A percentile compares a stretch with the other conserved stretches of the same genome.
phyloP scores from a whole-genome alignment of 441 rosid genomes.

The Gossypium trilobum region DNA sequence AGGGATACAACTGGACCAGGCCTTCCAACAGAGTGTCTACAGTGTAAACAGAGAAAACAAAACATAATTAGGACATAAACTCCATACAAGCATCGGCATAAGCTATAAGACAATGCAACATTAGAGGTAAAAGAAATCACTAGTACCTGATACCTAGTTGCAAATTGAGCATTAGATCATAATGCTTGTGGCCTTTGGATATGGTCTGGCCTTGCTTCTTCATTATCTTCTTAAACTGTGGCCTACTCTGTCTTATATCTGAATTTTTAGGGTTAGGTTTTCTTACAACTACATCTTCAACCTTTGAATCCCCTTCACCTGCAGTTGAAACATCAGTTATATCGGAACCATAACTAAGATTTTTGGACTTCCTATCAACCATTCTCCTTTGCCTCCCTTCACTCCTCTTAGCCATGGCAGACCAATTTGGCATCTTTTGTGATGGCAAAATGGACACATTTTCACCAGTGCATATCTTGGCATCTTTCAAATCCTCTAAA shows the following conservation, averaged over 20 bases:
- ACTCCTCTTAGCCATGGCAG: slow-evolving; percentile 27
- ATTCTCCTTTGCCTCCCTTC: slow-evolving; percentile 36
- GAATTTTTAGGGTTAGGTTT: slow-evolving; percentile 36
- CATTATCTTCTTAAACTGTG: slow-evolving; percentile 32
- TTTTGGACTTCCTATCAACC: slow-evolving; percentile 56
- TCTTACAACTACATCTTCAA: slow-evolving; percentile 35
- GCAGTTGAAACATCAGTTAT: slow-evolving; percentile 15
- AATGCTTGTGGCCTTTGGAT: slow-evolving; percentile 85
- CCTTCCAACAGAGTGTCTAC: slow-evolving; percentile 88
- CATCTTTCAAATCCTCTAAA: slow-evolving; percentile 42
- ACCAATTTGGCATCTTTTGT: slow-evolving; percentile 60
- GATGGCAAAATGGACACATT: slow-evolving; percentile 60
- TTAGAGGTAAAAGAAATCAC: slow-evolving; percentile 5
- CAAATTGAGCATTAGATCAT: slow-evolving; percentile 92
- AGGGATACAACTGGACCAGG: slow-evolving; percentile 78
- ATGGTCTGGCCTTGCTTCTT: slow-evolving; percentile 79
- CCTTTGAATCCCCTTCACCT: slow-evolving; percentile 27
- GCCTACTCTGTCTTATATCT: slow-evolving; percentile 20
- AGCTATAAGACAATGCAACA: background rate
- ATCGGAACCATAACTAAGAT: slow-evolving; percentile 22
- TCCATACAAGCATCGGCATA: background rate
- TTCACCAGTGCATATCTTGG: slow-evolving; percentile 46
- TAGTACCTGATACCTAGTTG: slow-evolving; percentile 87
- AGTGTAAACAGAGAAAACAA: slow-evolving; percentile 3
- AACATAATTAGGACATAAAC: background rate